Percentiles rank a stretch among this genome's conserved stretches.
phyloP scores from a whole-genome alignment of 805 yeast genomes.

The Saccharomyces paradoxus region DNA sequence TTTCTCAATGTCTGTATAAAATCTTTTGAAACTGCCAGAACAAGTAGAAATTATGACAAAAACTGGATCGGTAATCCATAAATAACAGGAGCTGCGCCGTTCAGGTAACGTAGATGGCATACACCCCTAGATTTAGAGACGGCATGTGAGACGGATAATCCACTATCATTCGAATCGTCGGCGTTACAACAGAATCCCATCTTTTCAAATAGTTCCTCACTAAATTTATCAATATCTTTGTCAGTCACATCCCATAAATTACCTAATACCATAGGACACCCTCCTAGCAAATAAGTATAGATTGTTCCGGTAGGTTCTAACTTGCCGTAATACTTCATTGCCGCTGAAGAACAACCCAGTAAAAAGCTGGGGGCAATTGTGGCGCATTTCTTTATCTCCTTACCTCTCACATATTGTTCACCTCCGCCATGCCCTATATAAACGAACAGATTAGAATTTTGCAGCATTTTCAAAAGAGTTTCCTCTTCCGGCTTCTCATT shows the following conservation, averaged over 20 bases:
- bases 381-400: constrained; percentile 39
- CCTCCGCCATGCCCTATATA: constrained; percentile 97
- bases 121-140: constrained; percentile 52
- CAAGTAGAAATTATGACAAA: background rate
- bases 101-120: constrained; percentile 65
- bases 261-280: constrained; percentile 75
- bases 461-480: constrained; percentile 39
- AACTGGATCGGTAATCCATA: constrained; percentile 66
- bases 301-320: constrained; percentile 73
- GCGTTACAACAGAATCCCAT: constrained; percentile 50
- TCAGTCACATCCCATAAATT: constrained; percentile 97
- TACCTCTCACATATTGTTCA: constrained; percentile 63
- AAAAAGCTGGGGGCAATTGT: constrained; percentile 54
- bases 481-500: constrained; percentile 53
- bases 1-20: background rate
- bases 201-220: constrained; percentile 46
- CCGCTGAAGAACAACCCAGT: constrained; percentile 88
- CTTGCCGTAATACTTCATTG: constrained; percentile 46
- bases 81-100: constrained; percentile 88
- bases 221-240: constrained; percentile 82
- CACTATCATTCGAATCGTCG: constrained; percentile 15
- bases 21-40: background rate
- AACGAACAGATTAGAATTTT: constrained; percentile 44
- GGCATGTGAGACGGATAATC: constrained; percentile 43
- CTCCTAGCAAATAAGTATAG: constrained; percentile 66